Evolutionary conservation across 2,329 filamentous ascomycete species (phyloP), one percentile per base, ranked within the genome.

Genomic region (Purpureocillium lavendulum): DNA sequence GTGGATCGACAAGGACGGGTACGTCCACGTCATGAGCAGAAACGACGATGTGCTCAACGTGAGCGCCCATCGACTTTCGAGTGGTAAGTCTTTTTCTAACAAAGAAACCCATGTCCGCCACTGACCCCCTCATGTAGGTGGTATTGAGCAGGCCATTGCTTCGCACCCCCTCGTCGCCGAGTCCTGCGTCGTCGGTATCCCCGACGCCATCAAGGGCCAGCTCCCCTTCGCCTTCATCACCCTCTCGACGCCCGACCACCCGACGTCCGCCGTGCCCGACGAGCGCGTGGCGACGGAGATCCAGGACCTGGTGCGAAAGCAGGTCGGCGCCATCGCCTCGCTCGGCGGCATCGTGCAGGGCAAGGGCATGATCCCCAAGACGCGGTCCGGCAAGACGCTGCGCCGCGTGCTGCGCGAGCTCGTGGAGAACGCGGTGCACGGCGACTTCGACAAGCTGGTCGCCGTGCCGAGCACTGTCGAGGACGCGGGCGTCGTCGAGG

Each of bases 11-110:
- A 59, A 73, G 12, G 81, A 90, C 31, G 77, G 77, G 4, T 80
- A 80, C 50, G 70, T 81, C 31, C 72, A 75, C 47, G 75, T 82
- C 49, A 80, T 81, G 77, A 73, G 73, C 31, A 64, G 77, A 31
- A 71, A 67, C 26, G 89, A 96, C 64, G 89, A 96, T 59, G 83
- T 96, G 43, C 88, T 96, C 55, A 96, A 96, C 55, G 89, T 95
- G n/a, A 89, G 88, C 31, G 88, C 89, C 5, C 89, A 96, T 65
- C 77, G 89, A 12, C 81, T 96, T 45, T 90, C 84, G 46, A 95
- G 88, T 10, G 87, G 84, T 84, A 68, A 51, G 71, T 59, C 17
- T n/a, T n/a, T n/a, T n/a, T 3, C 32, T 10, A 4, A 12, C 12
- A 30, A 30, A 4, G 8, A 24, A 2, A 26, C 13, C 29, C 30